Evolutionary conservation across 306 rosid species (phyloP).

Genomic region (Medicago ruthenica): DNA sequence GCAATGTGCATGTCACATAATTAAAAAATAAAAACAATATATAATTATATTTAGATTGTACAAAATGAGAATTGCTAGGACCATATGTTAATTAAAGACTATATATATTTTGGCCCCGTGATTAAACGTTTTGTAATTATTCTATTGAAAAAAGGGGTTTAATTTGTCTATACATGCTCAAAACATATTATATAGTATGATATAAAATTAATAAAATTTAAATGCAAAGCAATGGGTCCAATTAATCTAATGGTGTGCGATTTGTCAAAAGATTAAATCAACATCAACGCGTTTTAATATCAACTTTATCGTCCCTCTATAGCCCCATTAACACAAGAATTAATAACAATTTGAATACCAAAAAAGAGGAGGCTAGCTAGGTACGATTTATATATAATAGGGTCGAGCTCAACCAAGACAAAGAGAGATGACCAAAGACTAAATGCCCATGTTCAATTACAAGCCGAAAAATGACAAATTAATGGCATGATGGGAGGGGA

Average conservation of each 20-base stretch:
- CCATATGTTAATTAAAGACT: constrained; percentile 28
- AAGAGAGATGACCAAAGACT: constrained; percentile 39
- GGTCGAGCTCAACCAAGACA: constrained; percentile 39
- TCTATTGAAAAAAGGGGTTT: constrained; percentile 36
- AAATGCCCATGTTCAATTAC: constrained; percentile 55
- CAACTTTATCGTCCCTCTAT: constrained; percentile 37
- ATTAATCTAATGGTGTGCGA: constrained; percentile 53
- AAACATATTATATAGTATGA: not conserved
- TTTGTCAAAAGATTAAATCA: constrained; percentile 64
- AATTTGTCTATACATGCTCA: constrained; percentile 17
- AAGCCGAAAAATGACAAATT: constrained; percentile 62
- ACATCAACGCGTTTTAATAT: constrained; percentile 59
- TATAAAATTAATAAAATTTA: constrained; percentile 33
- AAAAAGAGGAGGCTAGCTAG: constrained; percentile 40
- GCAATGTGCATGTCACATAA: constrained; percentile 33
- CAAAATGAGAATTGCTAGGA: constrained; percentile 42
- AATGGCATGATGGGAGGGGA: constrained; percentile 55
- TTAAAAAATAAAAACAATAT: not conserved
- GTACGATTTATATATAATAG: constrained; percentile 34
- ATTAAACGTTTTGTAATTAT: constrained; percentile 44
- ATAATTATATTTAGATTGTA: constrained; percentile 28
- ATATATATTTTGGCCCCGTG: constrained; percentile 33
- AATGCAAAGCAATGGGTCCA: constrained; percentile 50
- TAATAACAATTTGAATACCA: constrained; percentile 32
- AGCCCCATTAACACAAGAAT: constrained; percentile 35